Evolutionary conservation across 345 rosid species (phyloP).

Genomic region (Gossypium turneri): DNA sequence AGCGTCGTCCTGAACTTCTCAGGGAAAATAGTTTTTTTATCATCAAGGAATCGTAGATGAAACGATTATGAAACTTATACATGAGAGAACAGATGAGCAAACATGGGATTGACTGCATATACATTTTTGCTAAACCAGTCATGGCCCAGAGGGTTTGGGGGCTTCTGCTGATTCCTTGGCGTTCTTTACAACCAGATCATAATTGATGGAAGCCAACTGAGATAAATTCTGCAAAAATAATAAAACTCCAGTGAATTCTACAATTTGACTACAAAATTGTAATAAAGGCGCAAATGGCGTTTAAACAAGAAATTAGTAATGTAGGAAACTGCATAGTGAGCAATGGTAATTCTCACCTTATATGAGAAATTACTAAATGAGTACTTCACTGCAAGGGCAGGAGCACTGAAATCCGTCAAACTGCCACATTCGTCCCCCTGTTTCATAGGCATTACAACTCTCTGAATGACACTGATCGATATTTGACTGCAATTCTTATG

Average conservation of each 20-base stretch:
- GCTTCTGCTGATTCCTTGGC: constrained; percentile 47
- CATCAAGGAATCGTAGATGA: neutral
- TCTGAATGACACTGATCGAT: neutral
- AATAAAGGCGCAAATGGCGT: neutral
- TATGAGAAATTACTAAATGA: constrained; percentile 95
- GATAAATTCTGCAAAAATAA: constrained; percentile 61
- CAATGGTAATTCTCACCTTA: constrained; percentile 54
- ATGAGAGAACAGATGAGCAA: neutral
- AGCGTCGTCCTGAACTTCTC: constrained; percentile 13
- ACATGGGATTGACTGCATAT: neutral
- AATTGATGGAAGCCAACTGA: constrained; percentile 89
- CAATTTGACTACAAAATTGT: neutral
- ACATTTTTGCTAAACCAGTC: constrained; percentile 12
- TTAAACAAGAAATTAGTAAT: neutral
- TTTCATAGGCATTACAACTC: constrained; percentile 13
- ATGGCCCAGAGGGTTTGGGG: constrained; percentile 42
- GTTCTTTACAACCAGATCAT: constrained; percentile 63
- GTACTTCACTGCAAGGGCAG: constrained; percentile 66
- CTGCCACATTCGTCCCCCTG: constrained; percentile 86
- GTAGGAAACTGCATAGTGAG: neutral
- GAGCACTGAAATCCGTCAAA: constrained; percentile 67
- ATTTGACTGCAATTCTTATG: neutral
- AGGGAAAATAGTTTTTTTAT: neutral
- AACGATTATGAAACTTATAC: constrained; percentile 7
- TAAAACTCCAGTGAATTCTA: neutral